Evolutionary conservation across 371 early-diverging fungal species (phyloP).

Genomic region (Actinomucor elegans): DNA sequence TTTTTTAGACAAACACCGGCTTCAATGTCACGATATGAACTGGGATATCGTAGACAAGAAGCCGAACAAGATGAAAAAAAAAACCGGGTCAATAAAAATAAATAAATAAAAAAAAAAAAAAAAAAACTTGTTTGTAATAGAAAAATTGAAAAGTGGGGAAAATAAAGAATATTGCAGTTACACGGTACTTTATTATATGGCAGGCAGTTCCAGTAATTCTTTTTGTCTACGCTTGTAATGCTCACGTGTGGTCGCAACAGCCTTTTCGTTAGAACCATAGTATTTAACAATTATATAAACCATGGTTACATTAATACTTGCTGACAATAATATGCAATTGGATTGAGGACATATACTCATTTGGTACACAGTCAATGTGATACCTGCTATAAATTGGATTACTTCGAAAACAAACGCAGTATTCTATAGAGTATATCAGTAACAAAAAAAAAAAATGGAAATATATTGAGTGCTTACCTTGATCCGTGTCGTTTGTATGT

Average conservation of each 20-base stretch:
- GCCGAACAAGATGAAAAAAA: no score
- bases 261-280: constrained; percentile 7
- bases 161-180: no score
- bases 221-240: constrained; percentile 9
- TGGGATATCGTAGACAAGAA: no score
- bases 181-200: no score
- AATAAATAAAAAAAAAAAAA: no score
- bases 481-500: background rate
- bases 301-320: constrained; percentile 26
- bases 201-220: background rate
- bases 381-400: constrained; percentile 15
- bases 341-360: constrained; percentile 22
- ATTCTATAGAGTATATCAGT: background rate
- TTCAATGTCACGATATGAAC: no score
- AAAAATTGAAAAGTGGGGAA: no score
- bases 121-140: no score
- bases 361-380: constrained; percentile 19
- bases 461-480: constrained; percentile 1
- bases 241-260: constrained; percentile 17
- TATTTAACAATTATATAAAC: constrained; percentile 19
- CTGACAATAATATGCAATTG: constrained; percentile 17
- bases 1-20: no score
- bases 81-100: no score
- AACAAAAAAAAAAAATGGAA: background rate
- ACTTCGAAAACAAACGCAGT: constrained; percentile 5